phyloP scores from a whole-genome alignment of 805 yeast genomes.

The Metschnikowia peoriensis region DNA sequence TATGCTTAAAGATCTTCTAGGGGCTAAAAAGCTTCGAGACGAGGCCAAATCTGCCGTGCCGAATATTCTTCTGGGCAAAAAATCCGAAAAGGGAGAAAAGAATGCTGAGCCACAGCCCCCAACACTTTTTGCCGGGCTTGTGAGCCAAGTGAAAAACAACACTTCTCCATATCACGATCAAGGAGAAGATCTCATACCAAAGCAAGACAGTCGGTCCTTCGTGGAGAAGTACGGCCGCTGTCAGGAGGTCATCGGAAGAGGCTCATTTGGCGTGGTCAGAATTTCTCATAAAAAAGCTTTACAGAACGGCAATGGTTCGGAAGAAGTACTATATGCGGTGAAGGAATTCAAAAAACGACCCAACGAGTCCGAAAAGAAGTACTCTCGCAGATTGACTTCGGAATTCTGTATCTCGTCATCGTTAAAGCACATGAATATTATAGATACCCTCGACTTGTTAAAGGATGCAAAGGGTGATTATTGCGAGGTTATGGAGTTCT shows the following conservation, averaged over 20 bases:
- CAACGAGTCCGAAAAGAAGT: constrained; percentile 62
- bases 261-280: constrained; percentile 92
- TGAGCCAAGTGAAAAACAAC: constrained; percentile 51
- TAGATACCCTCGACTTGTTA: constrained; percentile 70
- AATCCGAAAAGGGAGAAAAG: constrained; percentile 18
- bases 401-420: constrained; percentile 84
- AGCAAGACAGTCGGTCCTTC: constrained; percentile 53
- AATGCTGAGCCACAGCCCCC: constrained; percentile 62
- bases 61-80: constrained; percentile 41
- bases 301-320: constrained; percentile 18
- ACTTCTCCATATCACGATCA: constrained; percentile 25
- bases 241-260: constrained; percentile 91
- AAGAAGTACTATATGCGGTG: constrained; percentile 73
- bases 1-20: constrained; percentile 75
- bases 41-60: constrained; percentile 77
- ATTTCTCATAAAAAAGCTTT: constrained; percentile 67
- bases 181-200: constrained; percentile 14
- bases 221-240: constrained; percentile 91
- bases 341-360: constrained; percentile 72
- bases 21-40: constrained; percentile 66
- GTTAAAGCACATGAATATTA: constrained; percentile 73
- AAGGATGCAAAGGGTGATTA: constrained; percentile 82
- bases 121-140: constrained; percentile 66
- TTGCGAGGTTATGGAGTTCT: constrained; percentile 83
- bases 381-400: constrained; percentile 69